Evolutionary conservation across 108 stramenopile genomes (phyloP), one percentile per base, ranked within the genome.

Genomic region (Chaetoceros tenuissimus): DNA sequence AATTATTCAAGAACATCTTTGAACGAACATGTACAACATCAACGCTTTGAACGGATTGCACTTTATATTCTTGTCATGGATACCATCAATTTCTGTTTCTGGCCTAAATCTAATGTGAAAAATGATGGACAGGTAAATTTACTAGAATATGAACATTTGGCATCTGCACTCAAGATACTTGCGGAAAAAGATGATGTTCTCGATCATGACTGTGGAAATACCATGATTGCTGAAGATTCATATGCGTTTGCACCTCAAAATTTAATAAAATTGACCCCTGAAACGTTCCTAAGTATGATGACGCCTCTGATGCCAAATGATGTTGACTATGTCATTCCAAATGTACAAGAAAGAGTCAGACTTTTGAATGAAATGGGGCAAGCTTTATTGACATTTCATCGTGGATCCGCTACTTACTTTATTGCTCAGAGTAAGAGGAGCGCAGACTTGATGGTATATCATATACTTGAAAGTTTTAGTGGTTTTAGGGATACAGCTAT

Each of bases 21-120:
- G 5, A 10, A 5, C 8, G 34, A 40, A 40, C 25, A 66, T 20
- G 40, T 24, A 17, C 54, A 71, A 46, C 50, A 27, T 1, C 52
- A 55, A 49, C 60, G 81, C 24, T 63, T 74, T 58, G 86, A 88
- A 55, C 72, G 90, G 28, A 77, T 88, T 18, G 83, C 82, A 13
- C 58, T 91, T 3, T 96, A 93, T 47, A 75, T 96, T 24, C 60
- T 96, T 56, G 77, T 87, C 2, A 51, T 96, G 72, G 94, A 96
- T 75, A 87, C 92, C 56, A 85, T 96, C 48, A 96, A 96, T 53
- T 96, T 96, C 77, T 96, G 94, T 46, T 96, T 96, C 62, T 96
- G 94, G 94, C 94, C 94, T 0, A 45, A 25, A 50, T 24, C 46
- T 10, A 44, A 67, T 44, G 59, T 48, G 21, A 24, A 46, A 0